Percentiles rank a stretch among this genome's conserved stretches.
Conservation (phyloP, 2,329 filamentous ascomycete genomes). For the Alternaria dauci region DNA sequence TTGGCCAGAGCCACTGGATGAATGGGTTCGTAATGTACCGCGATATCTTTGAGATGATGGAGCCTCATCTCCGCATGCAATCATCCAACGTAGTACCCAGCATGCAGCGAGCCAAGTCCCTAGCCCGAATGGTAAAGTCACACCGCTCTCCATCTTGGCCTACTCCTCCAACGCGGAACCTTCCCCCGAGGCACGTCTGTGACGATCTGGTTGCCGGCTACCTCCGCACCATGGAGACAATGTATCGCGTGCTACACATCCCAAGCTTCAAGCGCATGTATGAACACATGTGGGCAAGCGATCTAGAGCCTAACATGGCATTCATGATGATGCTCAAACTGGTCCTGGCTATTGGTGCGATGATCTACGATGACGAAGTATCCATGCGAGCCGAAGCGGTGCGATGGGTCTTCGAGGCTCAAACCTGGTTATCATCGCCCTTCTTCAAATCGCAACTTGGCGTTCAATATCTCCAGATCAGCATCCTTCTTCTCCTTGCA, state of each 20-base stretch:
- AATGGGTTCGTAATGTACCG: conserved; percentile 56
- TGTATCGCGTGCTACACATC: conserved; percentile 62
- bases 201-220: conserved; percentile 62
- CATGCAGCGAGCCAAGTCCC: conserved; percentile 62
- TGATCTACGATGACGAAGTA: conserved; percentile 60
- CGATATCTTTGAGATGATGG: conserved; percentile 57
- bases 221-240: conserved; percentile 57
- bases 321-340: conserved; percentile 68
- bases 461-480: conserved; percentile 61
- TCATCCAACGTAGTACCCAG: conserved; percentile 47
- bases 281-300: conserved; percentile 59
- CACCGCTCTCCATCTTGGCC: conserved; percentile 61
- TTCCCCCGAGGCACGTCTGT: conserved; percentile 59
- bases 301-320: conserved; percentile 41
- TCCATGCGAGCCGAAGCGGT: conserved; percentile 60
- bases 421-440: conserved; percentile 63
- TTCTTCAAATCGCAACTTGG: conserved; percentile 62
- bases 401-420: conserved; percentile 67
- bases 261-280: conserved; percentile 61
- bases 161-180: conserved; percentile 48
- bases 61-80: conserved; percentile 52
- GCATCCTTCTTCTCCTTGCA: conserved; percentile 51
- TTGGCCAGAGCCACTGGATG: conserved; percentile 68
- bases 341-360: conserved; percentile 65
- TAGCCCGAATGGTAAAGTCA: conserved; percentile 63